These are phyloP conservation scores for Rhodotorula sp. DNA, from an alignment of 1,284 basidiomycete species.

Conservation along the genomic window DNA sequence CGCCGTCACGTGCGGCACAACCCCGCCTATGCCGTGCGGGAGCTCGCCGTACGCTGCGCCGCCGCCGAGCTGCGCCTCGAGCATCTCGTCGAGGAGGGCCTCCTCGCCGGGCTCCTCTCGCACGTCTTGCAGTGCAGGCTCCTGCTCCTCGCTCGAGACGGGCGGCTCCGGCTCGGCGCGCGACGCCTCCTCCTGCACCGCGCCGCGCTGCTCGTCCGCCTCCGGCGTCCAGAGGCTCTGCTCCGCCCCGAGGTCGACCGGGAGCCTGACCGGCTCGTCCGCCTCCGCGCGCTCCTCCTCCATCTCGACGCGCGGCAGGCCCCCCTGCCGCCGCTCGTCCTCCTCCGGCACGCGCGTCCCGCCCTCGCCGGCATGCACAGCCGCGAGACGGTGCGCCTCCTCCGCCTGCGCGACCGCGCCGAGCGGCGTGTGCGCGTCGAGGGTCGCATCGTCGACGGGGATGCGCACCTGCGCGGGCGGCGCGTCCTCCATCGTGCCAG, in stretches of 20 bases:
- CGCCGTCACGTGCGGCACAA: background rate
- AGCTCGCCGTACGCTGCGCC: background rate
- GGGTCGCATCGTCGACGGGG: too few species aligned
- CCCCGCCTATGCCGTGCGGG: background rate
- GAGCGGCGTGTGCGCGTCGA: background rate
- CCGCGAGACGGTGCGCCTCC: background rate
- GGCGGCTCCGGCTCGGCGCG: background rate
- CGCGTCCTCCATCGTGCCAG: background rate
- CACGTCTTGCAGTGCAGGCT: background rate
- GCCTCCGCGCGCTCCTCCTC: background rate
- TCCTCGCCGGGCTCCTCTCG: background rate
- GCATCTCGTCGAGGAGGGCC: slow-evolving; percentile 6
- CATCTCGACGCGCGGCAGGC: background rate
- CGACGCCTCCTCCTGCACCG: too few species aligned
- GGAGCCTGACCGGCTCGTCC: background rate
- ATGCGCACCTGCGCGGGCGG: background rate
- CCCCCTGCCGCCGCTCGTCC: background rate
- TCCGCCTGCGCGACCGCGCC: background rate
- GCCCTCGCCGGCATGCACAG: background rate
- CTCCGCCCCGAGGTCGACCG: background rate
- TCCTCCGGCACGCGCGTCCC: background rate
- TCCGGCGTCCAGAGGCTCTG: background rate
- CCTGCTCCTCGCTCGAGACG: background rate
- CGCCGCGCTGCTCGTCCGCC: background rate
- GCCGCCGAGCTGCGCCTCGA: background rate